Percentiles rank a stretch among this genome's conserved stretches.
phyloP scores from a whole-genome alignment of 164 flowering plant species.

The Magnolia kwangsiensis region DNA sequence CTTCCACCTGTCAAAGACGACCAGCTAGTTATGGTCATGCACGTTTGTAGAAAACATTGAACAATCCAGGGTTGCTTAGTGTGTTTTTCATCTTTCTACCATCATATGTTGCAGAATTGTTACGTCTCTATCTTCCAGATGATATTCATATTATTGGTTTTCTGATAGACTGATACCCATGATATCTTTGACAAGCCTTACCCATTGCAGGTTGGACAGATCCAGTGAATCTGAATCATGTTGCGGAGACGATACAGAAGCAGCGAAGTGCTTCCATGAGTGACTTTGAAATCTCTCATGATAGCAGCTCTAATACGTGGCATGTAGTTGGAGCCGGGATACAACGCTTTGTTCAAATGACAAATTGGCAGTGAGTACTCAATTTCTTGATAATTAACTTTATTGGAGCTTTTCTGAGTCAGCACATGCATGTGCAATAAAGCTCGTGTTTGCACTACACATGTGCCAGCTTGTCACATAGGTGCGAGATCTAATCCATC shows the following conservation, averaged over 20 bases:
- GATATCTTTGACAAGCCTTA: constrained; percentile 2
- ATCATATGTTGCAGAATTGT: background rate
- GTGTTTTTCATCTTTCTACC: background rate
- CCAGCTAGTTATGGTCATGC: background rate
- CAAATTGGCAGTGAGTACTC: constrained; percentile 82
- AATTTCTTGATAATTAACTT: background rate
- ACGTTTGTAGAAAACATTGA: background rate
- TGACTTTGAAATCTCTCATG: constrained; percentile 72
- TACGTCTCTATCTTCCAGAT: background rate
- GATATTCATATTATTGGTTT: background rate
- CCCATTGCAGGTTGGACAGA: constrained; percentile 33
- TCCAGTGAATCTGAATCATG: constrained; percentile 55
- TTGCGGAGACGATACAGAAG: constrained; percentile 70
- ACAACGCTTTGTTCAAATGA: constrained; percentile 95
- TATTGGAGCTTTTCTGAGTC: background rate
- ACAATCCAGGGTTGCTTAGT: background rate
- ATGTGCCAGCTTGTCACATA: too few relatives aligned
- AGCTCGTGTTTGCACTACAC: too few relatives aligned
- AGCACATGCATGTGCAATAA: too few relatives aligned
- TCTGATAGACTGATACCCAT: background rate
- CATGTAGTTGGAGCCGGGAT: constrained; percentile 80
- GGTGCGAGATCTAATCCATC: too few relatives aligned
- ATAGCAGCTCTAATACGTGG: constrained; percentile 57
- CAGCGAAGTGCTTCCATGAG: constrained; percentile 70
- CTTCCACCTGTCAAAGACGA: background rate